Conservation (phyloP, 2,329 filamentous ascomycete genomes). For the Tolypocladium tropicale region DNA sequence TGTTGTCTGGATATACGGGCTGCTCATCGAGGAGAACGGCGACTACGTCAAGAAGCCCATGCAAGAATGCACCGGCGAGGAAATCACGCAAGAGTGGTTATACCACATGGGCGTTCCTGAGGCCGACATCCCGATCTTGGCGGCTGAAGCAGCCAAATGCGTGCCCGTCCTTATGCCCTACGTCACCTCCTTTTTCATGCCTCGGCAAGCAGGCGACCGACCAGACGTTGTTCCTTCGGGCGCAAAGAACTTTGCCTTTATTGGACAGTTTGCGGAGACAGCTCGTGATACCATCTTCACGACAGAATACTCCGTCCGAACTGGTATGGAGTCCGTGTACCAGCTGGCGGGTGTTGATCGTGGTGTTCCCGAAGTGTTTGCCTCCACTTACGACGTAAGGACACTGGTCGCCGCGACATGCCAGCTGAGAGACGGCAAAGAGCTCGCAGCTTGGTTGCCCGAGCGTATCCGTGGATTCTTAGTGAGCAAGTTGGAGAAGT, state of each 20-base stretch:
- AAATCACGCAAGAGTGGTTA: background rate
- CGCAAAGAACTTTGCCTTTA: background rate
- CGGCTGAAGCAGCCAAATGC: background rate
- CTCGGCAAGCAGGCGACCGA: background rate
- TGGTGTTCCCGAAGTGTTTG: background rate
- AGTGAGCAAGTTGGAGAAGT: background rate
- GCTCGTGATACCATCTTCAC: conserved; percentile 4
- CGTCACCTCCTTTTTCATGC: background rate
- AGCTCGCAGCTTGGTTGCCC: background rate
- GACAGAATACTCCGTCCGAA: conserved; percentile 23
- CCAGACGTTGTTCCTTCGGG: background rate
- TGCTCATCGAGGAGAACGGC: background rate
- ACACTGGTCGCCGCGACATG: background rate
- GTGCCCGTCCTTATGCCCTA: background rate
- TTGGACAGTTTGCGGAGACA: background rate
- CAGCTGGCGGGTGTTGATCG: conserved; percentile 4
- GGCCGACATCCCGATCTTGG: background rate
- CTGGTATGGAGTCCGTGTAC: conserved; percentile 26
- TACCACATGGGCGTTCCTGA: background rate
- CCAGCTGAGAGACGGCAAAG: background rate
- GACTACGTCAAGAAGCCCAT: background rate
- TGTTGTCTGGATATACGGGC: background rate
- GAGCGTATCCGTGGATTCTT: background rate
- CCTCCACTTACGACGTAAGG: background rate
- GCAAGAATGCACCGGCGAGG: background rate